Conservation (phyloP, 352 stramenopile genomes). For the Globisporangium barbulae region DNA sequence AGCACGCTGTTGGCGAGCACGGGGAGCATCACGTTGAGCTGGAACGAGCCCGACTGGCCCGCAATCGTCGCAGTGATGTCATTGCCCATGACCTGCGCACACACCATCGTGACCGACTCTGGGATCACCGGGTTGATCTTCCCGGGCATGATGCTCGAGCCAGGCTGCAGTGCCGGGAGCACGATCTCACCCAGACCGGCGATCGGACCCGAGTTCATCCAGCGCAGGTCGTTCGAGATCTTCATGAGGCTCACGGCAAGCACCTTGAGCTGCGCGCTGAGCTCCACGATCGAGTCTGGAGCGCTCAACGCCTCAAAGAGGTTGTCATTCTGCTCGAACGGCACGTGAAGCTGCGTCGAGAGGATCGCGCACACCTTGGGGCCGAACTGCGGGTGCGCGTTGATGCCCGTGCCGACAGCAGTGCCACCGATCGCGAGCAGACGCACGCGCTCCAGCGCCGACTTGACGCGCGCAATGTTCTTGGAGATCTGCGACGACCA, state of each 20-base stretch:
- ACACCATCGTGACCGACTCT: conserved; percentile 55
- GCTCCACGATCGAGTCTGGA: conserved; percentile 92
- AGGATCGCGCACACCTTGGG: conserved; percentile 39
- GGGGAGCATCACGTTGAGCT: conserved; percentile 63
- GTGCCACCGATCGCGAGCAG: conserved; percentile 57
- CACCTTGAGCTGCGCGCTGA: conserved; percentile 89
- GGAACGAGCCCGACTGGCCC: conserved; percentile 45
- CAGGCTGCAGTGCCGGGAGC: conserved; percentile 90
- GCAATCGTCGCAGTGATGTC: conserved; percentile 51
- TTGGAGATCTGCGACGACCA: conserved; percentile 53
- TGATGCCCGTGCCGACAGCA: conserved; percentile 58
- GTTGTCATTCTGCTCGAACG: conserved; percentile 53
- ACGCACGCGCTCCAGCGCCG: conserved; percentile 40
- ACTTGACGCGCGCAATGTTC: conserved; percentile 47
- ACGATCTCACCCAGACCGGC: conserved; percentile 92
- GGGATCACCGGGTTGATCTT: conserved; percentile 93
- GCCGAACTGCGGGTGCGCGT: conserved; percentile 52
- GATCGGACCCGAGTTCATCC: conserved; percentile 91
- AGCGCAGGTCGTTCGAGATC: conserved; percentile 93
- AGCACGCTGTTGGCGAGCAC: conserved; percentile 51
- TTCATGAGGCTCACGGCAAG: conserved; percentile 92
- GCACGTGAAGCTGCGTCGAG: conserved; percentile 27
- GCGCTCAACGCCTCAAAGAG: conserved; percentile 88
- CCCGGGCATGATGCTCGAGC: conserved; percentile 95
- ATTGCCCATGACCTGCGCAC: conserved; percentile 55